A percentile compares a stretch with the other conserved stretches of the same genome.
These are phyloP conservation scores for Wickerhamiella brachini DNA, from an alignment of 805 yeast species.

Conservation along the genomic window DNA sequence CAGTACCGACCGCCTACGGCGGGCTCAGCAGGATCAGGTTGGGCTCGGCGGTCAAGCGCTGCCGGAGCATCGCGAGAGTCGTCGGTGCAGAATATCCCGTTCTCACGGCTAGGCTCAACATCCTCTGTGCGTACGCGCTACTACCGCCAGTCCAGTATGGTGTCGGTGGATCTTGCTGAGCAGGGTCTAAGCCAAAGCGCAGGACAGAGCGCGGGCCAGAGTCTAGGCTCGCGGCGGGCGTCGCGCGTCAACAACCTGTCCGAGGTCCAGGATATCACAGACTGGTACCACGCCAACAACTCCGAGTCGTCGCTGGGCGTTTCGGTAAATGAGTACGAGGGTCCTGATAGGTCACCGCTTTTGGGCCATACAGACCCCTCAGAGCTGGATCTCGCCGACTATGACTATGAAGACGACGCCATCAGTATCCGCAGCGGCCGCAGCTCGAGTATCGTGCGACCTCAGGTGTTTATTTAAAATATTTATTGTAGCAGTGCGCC, in stretches of 20 bases:
- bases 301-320: slow-evolving; percentile 13
- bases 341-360: slow-evolving; percentile 8
- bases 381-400: slow-evolving; percentile 11
- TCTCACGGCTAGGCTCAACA: slow-evolving; percentile 4
- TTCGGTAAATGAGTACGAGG: slow-evolving; percentile 14
- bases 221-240: slow-evolving; percentile 6
- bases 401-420: slow-evolving; percentile 15
- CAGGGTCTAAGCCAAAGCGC: slow-evolving; percentile 2
- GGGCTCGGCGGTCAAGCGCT: not conserved
- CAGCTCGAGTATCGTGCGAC: not conserved
- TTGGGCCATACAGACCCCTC: slow-evolving; percentile 11
- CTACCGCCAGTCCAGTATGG: slow-evolving; percentile 18
- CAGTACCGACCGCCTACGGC: not conserved
- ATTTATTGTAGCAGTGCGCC: not conserved
- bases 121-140: slow-evolving; percentile 10
- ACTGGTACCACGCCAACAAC: slow-evolving; percentile 11
- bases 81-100: slow-evolving; percentile 6
- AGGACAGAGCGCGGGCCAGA: not conserved
- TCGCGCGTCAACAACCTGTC: slow-evolving; percentile 13
- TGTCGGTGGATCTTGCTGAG: slow-evolving; percentile 16
- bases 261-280: slow-evolving; percentile 9
- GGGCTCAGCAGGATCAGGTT: not conserved
- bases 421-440: slow-evolving; percentile 12
- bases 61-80: not conserved
- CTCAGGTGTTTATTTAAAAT: not conserved